These are phyloP conservation scores for Aureobasidium sp. DNA, from an alignment of 2,329 filamentous ascomycete species.

Conservation along the genomic window DNA sequence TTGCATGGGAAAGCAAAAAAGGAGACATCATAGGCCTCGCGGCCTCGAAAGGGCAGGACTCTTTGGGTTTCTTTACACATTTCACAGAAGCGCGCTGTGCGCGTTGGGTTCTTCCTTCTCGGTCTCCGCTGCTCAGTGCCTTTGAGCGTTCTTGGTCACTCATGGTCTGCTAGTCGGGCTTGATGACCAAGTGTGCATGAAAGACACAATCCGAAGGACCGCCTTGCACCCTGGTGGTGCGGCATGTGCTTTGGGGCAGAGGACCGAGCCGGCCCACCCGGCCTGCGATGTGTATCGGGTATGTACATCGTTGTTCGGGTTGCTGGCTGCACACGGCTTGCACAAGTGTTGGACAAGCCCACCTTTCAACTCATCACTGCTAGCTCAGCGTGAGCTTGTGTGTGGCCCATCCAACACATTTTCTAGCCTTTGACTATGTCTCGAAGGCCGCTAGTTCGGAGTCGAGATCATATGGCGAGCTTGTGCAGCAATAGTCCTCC, in stretches of 20 bases:
- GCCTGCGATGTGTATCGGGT: not conserved
- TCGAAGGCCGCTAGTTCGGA: slow-evolving; percentile 1
- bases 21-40: slow-evolving; percentile 8
- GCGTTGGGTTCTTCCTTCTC: not conserved
- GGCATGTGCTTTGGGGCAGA: not conserved
- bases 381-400: not conserved
- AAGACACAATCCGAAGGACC: not conserved
- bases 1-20: slow-evolving; percentile 12
- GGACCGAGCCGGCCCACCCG: not conserved
- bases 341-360: not conserved
- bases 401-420: not conserved
- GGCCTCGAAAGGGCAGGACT: slow-evolving; percentile 11
- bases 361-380: not conserved
- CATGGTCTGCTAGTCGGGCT: not conserved
- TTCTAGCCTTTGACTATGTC: not conserved
- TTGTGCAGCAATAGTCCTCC: not conserved
- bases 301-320: not conserved
- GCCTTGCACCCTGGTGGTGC: not conserved
- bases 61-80: not conserved
- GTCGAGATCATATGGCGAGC: not conserved
- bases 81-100: not conserved
- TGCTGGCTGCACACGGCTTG: not conserved
- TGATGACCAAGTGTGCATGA: not conserved
- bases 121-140: not conserved
- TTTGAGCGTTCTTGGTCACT: not conserved